These are phyloP conservation scores for Diaporthe australafricana DNA, from an alignment of 2,329 filamentous ascomycete genomes.

Conservation along the genomic window DNA sequence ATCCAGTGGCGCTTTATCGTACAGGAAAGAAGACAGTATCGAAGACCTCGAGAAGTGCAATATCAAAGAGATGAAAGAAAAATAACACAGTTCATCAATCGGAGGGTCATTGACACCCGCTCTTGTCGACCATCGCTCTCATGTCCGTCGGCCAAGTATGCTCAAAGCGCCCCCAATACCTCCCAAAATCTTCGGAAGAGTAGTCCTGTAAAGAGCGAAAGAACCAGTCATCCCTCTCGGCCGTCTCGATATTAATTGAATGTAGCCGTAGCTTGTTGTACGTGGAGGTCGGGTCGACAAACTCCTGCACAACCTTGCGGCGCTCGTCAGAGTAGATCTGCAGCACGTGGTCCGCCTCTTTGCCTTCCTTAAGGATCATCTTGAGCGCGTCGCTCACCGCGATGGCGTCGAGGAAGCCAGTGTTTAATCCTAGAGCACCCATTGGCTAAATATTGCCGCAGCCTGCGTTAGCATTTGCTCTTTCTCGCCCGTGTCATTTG, in stretches of 20 bases:
- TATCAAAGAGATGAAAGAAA: too few species aligned
- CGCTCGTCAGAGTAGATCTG: not conserved
- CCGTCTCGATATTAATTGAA: not conserved
- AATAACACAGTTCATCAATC: too few species aligned
- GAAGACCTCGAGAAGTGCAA: too few species aligned
- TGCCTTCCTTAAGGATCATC: not conserved
- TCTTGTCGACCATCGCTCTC: not conserved
- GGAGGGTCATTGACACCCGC: too few species aligned
- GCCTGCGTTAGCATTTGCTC: not conserved
- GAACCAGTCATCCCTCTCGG: not conserved
- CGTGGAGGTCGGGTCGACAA: not conserved
- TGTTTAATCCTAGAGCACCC: not conserved
- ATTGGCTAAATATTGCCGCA: not conserved
- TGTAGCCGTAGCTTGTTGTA: conserved; percentile 3
- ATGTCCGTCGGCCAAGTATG: not conserved
- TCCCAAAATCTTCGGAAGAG: not conserved
- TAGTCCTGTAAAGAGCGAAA: not conserved
- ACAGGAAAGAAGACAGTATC: too few species aligned
- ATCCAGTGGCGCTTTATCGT: too few species aligned
- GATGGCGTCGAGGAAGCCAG: not conserved
- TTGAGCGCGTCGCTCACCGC: conserved; percentile 8
- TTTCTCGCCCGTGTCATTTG: not conserved
- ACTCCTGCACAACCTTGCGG: not conserved
- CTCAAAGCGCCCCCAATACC: not conserved
- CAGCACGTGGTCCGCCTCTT: not conserved